Conservation (phyloP, 2,329 filamentous ascomycete species). For the Hymenotorrendiella dingleyae region DNA sequence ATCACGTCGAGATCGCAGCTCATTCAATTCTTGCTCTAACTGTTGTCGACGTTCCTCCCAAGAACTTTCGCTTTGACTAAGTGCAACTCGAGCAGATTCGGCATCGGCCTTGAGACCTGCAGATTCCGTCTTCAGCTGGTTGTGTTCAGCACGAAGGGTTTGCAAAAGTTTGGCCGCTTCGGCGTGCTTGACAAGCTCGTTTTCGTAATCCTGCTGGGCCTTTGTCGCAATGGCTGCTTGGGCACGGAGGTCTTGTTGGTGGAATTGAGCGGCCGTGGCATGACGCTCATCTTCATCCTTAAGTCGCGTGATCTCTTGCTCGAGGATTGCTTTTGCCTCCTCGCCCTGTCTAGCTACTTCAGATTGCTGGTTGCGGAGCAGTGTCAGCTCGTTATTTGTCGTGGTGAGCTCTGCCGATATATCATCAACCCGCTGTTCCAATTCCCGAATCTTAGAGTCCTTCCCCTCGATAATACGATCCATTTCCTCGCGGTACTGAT, state of each 20-base stretch:
- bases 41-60: constrained; percentile 79
- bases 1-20: constrained; percentile 72
- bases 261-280: constrained; percentile 71
- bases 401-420: constrained; percentile 74
- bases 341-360: constrained; percentile 66
- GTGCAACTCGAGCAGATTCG: constrained; percentile 73
- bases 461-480: constrained; percentile 71
- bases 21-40: constrained; percentile 76
- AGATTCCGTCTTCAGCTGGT: constrained; percentile 73
- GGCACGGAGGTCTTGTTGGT: constrained; percentile 85
- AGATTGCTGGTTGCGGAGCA: constrained; percentile 72
- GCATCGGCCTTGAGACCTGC: constrained; percentile 72
- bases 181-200: constrained; percentile 89
- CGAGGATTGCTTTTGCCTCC: constrained; percentile 74
- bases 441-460: constrained; percentile 70
- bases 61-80: constrained; percentile 76
- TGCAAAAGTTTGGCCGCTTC: constrained; percentile 87
- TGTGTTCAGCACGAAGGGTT: constrained; percentile 70
- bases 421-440: constrained; percentile 78
- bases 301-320: constrained; percentile 72
- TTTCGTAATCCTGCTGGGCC: constrained; percentile 92
- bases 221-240: constrained; percentile 91
- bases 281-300: constrained; percentile 81
- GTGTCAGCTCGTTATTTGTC: constrained; percentile 76
- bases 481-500: constrained; percentile 83